Evolutionary conservation across 1,284 basidiomycete species (phyloP), one percentile per base, ranked within the genome.

Genomic region (Hymenochaete sp.): DNA sequence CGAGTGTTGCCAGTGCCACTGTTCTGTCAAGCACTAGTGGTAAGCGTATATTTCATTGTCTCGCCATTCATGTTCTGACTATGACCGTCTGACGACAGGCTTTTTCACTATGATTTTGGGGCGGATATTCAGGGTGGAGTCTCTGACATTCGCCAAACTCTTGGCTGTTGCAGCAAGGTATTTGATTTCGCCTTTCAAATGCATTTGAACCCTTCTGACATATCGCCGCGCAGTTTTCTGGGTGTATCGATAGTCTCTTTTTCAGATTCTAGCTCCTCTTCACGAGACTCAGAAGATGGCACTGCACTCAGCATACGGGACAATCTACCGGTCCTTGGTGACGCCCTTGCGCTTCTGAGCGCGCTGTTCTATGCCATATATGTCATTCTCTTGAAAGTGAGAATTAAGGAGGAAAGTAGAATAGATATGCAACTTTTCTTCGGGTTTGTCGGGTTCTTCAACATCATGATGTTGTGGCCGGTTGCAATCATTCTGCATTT

Each of bases 51-150:
- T 29, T n/a, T 26, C 9, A 24, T 27, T 37, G n/a, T 25, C 29
- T n/a, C 19, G 24, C 29, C 32, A 40, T n/a, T 10, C 18, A 26
- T 27, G 28, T 48, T 11, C 28, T 45, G n/a, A 25, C 16, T n/a
- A 25, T 42, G n/a, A n/a, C n/a, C n/a, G n/a, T n/a, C n/a, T n/a
- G n/a, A 10, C 14, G 31, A 38, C 58, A 91, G 93, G 95, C 3
- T 93, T 99, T 66, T 98, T 98, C 62, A 98, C 95, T 0, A 68
- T 98, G 32, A 82, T 72, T 0, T 68, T 98, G 33, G 95, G 95
- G 3, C 72, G 84, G n/a, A 53, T 92, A 31, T 85, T 90, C 53
- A 74, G 76, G 9, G 88, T 97, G 7, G 96, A 98, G 61, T 68
- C 66, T 5, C 66, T 98, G 47, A 85, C 86, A 0, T 43, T 77